Base-by-base conservation (phyloP, 495 filamentous ascomycete genomes). In the Wilcoxina mikolae region DNA sequence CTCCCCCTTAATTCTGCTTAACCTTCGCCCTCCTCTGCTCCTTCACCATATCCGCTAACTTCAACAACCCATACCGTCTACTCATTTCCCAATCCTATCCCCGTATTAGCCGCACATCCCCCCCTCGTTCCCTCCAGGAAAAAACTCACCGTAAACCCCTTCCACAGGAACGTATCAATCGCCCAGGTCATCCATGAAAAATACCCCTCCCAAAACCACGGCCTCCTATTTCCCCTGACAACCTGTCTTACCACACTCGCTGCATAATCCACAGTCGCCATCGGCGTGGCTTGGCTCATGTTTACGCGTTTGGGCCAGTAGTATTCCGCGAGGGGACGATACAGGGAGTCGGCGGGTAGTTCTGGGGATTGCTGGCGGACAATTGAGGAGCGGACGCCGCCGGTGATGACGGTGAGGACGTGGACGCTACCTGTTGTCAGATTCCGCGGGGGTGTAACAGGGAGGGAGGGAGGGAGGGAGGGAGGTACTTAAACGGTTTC, bases 401-500 rank as follows among this genome's bases (percentile, higher is more conserved):
- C 72, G 0, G 68, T 69, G 11, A 67, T 50, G 17, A 58, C 58
- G 3, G 69, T 68, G 17, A 75, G 60, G 18, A 73, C 73, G 29
- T 67, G 57, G 20, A 78, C 67, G 27, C 70, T 64, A 54, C 48
- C 23, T 15, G 23, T 3, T 42, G 23, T 45, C 18, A n/a, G n/a
- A n/a, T n/a, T n/a, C n/a, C n/a, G n/a, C n/a, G n/a, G n/a, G n/a
- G n/a, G n/a, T n/a, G 0, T 11, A 18, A 39, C 10, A 25, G 11
- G n/a, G 12, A 3, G n/a, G 35, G 11, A 49, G 28, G 56, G 12
- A 9, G n/a, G 39, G 11, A 49, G 23, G 57, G 12, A 9, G 17
- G 39, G 11, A 53, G 28, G 56, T 51, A 64, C 61, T 59, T 69
- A 27, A 79, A 71, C 2, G 78, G 74, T 3, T 67, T 68, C 5